A percentile compares a stretch with the other conserved stretches of the same genome.
These are phyloP conservation scores for Athelia psychrophila DNA, from an alignment of 1,284 basidiomycete genomes.

Conservation along the genomic window DNA sequence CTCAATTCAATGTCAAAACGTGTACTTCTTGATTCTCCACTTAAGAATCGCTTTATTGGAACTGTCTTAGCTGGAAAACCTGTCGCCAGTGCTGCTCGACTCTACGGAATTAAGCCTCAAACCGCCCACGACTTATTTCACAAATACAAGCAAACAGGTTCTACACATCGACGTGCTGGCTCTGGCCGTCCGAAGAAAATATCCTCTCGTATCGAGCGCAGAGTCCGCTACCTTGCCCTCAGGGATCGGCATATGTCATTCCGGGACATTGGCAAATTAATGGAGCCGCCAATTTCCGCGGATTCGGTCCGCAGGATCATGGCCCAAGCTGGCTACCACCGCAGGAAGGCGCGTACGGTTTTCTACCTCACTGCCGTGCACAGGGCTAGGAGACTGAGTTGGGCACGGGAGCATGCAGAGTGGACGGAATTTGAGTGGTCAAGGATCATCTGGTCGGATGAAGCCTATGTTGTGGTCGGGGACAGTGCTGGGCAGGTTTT, in stretches of 20 bases:
- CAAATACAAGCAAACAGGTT: constrained; percentile 2
- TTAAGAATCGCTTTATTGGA: constrained; percentile 4
- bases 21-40: neutral
- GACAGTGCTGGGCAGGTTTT: neutral
- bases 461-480: neutral
- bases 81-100: neutral
- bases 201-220: neutral
- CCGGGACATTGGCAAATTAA: neutral
- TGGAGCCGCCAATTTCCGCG: neutral
- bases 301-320: neutral
- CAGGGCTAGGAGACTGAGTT: neutral
- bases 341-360: neutral
- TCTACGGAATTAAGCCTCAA: neutral
- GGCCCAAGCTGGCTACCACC: neutral
- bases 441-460: neutral
- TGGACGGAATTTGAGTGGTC: neutral
- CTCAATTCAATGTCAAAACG: too few species aligned
- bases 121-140: neutral
- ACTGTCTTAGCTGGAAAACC: constrained; percentile 1
- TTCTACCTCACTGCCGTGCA: neutral
- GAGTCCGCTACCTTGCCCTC: neutral
- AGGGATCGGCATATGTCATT: constrained; percentile 1
- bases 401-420: neutral
- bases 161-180: constrained; percentile 2
- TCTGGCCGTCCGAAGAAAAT: constrained; percentile 3